A percentile compares a stretch with the other conserved stretches of the same genome.
Conservation (phyloP, 257 asterid species). For the Galeopsis tetrahit region DNA sequence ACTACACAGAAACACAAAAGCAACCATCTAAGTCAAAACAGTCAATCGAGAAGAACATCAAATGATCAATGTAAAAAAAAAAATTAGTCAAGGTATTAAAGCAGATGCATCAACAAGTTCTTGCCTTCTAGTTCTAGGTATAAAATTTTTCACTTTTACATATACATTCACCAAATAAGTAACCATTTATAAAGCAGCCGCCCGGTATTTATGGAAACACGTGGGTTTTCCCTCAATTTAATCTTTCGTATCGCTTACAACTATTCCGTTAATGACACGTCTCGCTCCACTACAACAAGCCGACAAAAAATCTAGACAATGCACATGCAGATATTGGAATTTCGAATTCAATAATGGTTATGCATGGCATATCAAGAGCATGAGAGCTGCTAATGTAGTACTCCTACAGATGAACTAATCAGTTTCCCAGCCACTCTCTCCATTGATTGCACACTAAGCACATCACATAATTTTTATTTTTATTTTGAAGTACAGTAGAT, state of each 20-base stretch:
- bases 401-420: not conserved
- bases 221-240: not conserved
- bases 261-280: not conserved
- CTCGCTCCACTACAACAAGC: not conserved
- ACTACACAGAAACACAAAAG: not conserved
- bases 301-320: not conserved
- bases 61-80: not conserved
- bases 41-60: not conserved
- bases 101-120: slow-evolving; percentile 9
- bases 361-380: slow-evolving; percentile 25
- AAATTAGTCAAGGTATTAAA: not conserved
- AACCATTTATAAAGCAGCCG: not conserved
- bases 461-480: not conserved
- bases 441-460: not conserved
- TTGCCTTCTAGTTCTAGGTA: not conserved
- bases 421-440: not conserved
- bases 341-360: not conserved
- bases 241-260: not conserved
- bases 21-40: not conserved
- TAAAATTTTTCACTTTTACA: not conserved
- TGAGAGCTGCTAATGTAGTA: not conserved
- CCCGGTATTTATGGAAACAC: not conserved
- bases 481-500: not conserved
- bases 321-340: slow-evolving; percentile 11
- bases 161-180: not conserved